phyloP scores from a whole-genome alignment of 1,284 basidiomycete species.

The Phellopilus nigrolimitatus region DNA sequence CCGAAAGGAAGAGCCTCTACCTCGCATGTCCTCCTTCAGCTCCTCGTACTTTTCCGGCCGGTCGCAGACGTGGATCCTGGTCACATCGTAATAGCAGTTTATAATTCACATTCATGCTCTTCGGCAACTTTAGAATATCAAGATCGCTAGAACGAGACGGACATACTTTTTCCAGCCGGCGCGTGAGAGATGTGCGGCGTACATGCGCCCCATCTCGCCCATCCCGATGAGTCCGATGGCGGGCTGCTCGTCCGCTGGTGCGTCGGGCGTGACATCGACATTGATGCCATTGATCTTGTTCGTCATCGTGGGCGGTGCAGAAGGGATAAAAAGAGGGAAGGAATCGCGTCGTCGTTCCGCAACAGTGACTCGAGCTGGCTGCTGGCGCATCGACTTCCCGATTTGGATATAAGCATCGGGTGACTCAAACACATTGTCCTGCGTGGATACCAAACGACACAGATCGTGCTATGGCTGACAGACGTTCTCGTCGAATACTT shows the following conservation, averaged over 20 bases:
- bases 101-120: background rate
- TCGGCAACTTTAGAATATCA: background rate
- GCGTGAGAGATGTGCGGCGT: slow-evolving; percentile 69
- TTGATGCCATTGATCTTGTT: slow-evolving; percentile 8
- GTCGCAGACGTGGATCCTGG: slow-evolving; percentile 91
- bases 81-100: background rate
- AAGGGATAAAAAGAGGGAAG: background rate
- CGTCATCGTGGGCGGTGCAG: background rate
- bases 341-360: background rate
- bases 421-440: too few relatives aligned
- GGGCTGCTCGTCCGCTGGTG: slow-evolving; percentile 56
- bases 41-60: slow-evolving; percentile 70
- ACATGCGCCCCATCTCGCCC: slow-evolving; percentile 96
- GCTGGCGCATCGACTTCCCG: background rate
- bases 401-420: too few relatives aligned
- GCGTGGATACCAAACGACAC: too few relatives aligned
- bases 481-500: too few relatives aligned
- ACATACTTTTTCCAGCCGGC: slow-evolving; percentile 84
- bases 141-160: background rate
- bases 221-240: slow-evolving; percentile 86
- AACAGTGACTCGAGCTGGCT: background rate
- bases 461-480: too few relatives aligned
- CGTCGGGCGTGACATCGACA: slow-evolving; percentile 33
- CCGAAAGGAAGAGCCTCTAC: slow-evolving; percentile 37
- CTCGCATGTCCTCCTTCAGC: slow-evolving; percentile 58